These are phyloP conservation scores for Eutrema yunnanense DNA, from an alignment of 345 rosid species.

Conservation along the genomic window DNA sequence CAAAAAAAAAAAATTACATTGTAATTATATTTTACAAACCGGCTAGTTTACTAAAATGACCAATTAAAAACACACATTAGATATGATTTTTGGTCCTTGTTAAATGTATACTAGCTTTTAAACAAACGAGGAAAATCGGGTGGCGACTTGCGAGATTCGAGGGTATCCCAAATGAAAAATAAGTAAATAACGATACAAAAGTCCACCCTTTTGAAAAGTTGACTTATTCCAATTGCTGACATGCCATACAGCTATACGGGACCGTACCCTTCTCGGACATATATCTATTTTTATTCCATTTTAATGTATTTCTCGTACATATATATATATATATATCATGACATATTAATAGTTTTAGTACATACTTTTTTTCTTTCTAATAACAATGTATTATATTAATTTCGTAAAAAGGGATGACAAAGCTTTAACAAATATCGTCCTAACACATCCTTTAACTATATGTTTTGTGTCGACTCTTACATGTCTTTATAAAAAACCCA, in stretches of 20 bases:
- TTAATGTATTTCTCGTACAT: conserved; percentile 1
- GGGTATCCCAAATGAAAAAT: background rate
- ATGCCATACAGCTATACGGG: conserved; percentile 18
- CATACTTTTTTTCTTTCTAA: too few species aligned
- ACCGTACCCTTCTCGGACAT: conserved; percentile 17
- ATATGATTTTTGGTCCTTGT: too few species aligned
- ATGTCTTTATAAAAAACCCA: background rate
- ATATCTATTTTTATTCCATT: background rate
- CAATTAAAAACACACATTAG: background rate
- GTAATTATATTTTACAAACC: background rate
- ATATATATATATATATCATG: background rate
- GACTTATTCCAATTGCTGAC: conserved; percentile 21
- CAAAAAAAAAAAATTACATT: background rate
- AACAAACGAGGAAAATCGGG: conserved; percentile 10
- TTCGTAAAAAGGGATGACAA: conserved; percentile 1
- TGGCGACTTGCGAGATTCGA: conserved; percentile 19
- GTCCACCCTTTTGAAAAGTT: conserved; percentile 13
- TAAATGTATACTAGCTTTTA: background rate
- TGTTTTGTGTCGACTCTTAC: background rate
- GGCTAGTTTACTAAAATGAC: background rate
- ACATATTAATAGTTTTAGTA: background rate
- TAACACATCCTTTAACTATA: background rate
- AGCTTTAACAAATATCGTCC: background rate
- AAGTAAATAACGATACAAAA: background rate
- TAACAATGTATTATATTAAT: background rate